phyloP scores from a whole-genome alignment of 1,139 yeast species.

The Debaryomycetaceae sp. region DNA sequence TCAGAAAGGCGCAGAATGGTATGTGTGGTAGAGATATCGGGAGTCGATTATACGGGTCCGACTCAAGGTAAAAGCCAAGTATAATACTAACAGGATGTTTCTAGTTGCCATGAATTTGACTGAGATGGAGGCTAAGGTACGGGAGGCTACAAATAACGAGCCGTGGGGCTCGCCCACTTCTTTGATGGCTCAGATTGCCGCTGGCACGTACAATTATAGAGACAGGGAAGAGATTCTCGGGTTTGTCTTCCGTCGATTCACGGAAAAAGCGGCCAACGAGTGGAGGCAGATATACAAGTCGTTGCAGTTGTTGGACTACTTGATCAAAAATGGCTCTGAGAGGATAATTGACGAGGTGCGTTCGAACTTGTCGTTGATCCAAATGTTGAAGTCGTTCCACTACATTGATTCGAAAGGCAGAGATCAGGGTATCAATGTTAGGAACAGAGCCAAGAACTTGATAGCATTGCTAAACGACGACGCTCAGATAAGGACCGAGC shows the following conservation, averaged over 20 bases:
- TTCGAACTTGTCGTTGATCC: constrained; percentile 74
- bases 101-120: constrained; percentile 83
- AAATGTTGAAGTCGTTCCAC: constrained; percentile 90
- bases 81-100: constrained; percentile 8
- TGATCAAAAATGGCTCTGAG: constrained; percentile 90
- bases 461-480: constrained; percentile 74
- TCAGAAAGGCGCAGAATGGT: constrained; percentile 95
- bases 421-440: constrained; percentile 94
- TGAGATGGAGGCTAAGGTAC: constrained; percentile 92
- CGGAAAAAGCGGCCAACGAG: constrained; percentile 92
- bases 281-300: constrained; percentile 98
- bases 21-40: constrained; percentile 16
- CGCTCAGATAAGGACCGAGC: constrained; percentile 69
- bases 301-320: constrained; percentile 83
- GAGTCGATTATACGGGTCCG: too few species aligned
- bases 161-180: constrained; percentile 99
- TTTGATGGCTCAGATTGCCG: constrained; percentile 90
- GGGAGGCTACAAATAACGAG: constrained; percentile 97
- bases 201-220: constrained; percentile 85
- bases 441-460: constrained; percentile 83
- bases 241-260: constrained; percentile 74
- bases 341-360: constrained; percentile 93
- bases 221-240: constrained; percentile 76
- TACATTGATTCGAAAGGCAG: constrained; percentile 91
- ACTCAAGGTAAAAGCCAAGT: too few species aligned